These are phyloP conservation scores for Lipomyces chichibuensis DNA, from an alignment of 805 yeast genomes.

Conservation along the genomic window DNA sequence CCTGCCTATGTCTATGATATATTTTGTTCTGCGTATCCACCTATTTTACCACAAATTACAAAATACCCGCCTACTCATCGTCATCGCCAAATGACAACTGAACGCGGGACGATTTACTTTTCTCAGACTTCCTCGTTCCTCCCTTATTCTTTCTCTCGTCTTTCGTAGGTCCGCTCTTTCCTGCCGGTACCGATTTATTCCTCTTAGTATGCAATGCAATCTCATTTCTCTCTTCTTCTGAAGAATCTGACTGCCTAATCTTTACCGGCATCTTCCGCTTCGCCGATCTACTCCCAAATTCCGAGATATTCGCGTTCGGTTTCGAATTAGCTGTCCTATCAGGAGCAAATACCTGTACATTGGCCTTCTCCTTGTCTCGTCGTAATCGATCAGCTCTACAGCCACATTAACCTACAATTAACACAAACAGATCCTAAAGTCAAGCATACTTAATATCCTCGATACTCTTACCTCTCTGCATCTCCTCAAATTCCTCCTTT, in stretches of 20 bases:
- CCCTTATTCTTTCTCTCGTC: constrained; percentile 7
- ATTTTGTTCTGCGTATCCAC: too few relatives aligned
- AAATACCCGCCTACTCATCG: constrained; percentile 5
- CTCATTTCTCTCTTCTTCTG: constrained; percentile 8
- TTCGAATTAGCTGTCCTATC: constrained; percentile 6
- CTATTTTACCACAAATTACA: neutral
- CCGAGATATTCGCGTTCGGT: constrained; percentile 12
- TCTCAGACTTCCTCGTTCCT: neutral
- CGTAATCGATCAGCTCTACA: constrained; percentile 1
- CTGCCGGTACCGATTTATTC: neutral
- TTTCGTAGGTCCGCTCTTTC: neutral
- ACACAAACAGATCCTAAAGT: neutral
- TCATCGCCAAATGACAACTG: constrained; percentile 25
- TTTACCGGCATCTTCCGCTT: constrained; percentile 13
- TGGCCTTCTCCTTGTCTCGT: constrained; percentile 2
- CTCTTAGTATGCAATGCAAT: neutral
- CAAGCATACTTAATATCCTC: constrained; percentile 21
- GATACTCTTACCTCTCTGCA: constrained; percentile 22
- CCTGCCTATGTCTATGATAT: too few relatives aligned
- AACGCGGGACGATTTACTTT: neutral
- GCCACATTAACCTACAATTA: neutral
- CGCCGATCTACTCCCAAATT: constrained; percentile 19
- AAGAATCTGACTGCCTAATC: neutral
- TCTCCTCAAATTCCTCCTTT: constrained; percentile 25
- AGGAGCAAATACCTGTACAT: neutral